These are phyloP conservation scores for Taphrina wiesneri DNA, from an alignment of 1,139 yeast genomes.

Conservation along the genomic window DNA sequence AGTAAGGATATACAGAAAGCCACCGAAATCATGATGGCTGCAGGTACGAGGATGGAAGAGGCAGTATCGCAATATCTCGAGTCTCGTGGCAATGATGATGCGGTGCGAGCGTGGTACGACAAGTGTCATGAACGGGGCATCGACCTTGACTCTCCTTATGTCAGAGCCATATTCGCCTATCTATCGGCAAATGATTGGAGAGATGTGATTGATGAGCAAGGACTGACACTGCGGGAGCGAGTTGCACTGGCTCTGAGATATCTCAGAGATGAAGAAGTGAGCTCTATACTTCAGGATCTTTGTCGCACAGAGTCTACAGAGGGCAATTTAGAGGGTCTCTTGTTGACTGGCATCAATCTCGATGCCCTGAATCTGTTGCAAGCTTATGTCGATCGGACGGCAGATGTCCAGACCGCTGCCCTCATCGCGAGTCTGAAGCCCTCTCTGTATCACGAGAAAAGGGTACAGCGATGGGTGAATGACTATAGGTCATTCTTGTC, in stretches of 20 bases:
- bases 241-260: slow-evolving; percentile 87
- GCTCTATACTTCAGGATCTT: slow-evolving; percentile 51
- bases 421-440: slow-evolving; percentile 75
- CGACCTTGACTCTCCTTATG: slow-evolving; percentile 83
- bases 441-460: slow-evolving; percentile 69
- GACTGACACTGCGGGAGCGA: slow-evolving; percentile 82
- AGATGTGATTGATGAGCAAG: slow-evolving; percentile 88
- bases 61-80: slow-evolving; percentile 89
- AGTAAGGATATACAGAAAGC: slow-evolving; percentile 86
- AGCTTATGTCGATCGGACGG: slow-evolving; percentile 81
- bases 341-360: slow-evolving; percentile 85
- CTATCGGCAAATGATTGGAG: slow-evolving; percentile 96
- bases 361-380: slow-evolving; percentile 78
- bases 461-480: slow-evolving; percentile 24
- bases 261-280: slow-evolving; percentile 56
- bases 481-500: slow-evolving; percentile 73
- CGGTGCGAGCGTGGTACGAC: slow-evolving; percentile 88
- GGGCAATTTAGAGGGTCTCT: slow-evolving; percentile 89
- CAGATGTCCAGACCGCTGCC: slow-evolving; percentile 92
- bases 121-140: slow-evolving; percentile 86
- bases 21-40: slow-evolving; percentile 62
- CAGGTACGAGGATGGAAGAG: slow-evolving; percentile 55
- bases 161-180: slow-evolving; percentile 88
- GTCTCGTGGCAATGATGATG: slow-evolving; percentile 13
- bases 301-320: slow-evolving; percentile 68